Conservation (phyloP, 2,329 filamentous ascomycete species). For the Alternaria consortialis region DNA sequence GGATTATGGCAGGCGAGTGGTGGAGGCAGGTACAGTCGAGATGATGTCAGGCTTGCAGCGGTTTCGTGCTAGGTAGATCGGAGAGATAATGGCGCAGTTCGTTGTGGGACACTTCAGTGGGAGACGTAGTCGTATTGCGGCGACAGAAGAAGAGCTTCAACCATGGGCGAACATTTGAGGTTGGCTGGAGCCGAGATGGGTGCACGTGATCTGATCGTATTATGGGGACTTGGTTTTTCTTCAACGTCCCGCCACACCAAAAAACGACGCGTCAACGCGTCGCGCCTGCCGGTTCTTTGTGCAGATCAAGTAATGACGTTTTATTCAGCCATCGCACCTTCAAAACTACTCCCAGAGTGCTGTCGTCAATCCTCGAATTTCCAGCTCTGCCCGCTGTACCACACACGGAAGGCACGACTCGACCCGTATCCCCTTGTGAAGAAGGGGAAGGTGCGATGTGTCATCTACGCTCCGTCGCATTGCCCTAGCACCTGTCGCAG, state of each 20-base stretch:
- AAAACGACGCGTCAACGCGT: slow-evolving; percentile 16
- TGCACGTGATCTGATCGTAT: slow-evolving; percentile 19
- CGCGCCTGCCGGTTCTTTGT: slow-evolving; percentile 4
- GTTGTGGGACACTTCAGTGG: slow-evolving; percentile 18
- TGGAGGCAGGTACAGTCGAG: slow-evolving; percentile 35
- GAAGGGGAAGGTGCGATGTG: slow-evolving; percentile 2
- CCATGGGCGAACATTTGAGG: slow-evolving; percentile 26
- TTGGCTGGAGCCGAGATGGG: slow-evolving; percentile 25
- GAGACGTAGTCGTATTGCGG: slow-evolving; percentile 26
- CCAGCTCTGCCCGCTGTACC: background rate
- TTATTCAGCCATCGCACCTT: background rate
- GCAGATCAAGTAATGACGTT: background rate
- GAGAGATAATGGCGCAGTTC: slow-evolving; percentile 19
- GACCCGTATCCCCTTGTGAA: background rate
- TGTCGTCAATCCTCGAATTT: background rate
- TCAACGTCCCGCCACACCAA: slow-evolving; percentile 7
- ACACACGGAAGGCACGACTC: slow-evolving; percentile 4
- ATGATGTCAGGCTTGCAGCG: slow-evolving; percentile 34
- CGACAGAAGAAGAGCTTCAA: slow-evolving; percentile 27
- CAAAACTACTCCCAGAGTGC: background rate
- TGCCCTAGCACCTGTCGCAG: background rate
- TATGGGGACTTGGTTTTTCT: slow-evolving; percentile 7
- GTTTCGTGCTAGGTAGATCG: slow-evolving; percentile 19
- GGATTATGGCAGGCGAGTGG: slow-evolving; percentile 34
- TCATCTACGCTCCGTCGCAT: background rate